Conservation (phyloP, 495 filamentous ascomycete species). For the Gamarada debralockiae region DNA sequence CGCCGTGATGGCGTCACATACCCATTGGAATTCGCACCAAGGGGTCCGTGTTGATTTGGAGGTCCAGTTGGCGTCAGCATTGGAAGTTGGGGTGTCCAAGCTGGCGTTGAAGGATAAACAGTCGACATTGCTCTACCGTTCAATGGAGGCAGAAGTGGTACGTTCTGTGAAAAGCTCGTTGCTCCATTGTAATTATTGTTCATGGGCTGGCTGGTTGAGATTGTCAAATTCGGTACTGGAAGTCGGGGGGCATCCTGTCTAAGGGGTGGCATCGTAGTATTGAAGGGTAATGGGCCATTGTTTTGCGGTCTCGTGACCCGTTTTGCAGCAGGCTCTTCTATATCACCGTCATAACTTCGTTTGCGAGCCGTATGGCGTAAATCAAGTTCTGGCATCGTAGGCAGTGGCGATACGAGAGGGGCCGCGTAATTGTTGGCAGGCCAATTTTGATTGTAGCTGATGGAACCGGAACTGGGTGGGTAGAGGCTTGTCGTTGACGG, state of each 20-base stretch:
- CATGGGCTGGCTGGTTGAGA: conserved; percentile 34
- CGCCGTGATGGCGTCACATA: conserved; percentile 32
- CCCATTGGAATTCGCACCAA: conserved; percentile 1
- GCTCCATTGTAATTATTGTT: conserved; percentile 21
- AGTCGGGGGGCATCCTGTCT: conserved; percentile 41
- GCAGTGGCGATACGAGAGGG: conserved; percentile 47
- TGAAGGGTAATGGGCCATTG: conserved; percentile 3
- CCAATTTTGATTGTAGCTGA: conserved; percentile 27
- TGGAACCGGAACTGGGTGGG: conserved; percentile 19
- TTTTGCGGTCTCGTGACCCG: conserved; percentile 38
- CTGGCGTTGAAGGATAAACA: conserved; percentile 44
- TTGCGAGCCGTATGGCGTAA: conserved; percentile 52
- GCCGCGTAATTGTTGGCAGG: conserved; percentile 9
- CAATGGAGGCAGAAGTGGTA: conserved; percentile 43
- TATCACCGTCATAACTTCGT: conserved; percentile 61
- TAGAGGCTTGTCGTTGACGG: conserved; percentile 24
- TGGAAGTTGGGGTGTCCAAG: conserved; percentile 34
- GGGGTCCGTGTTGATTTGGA: conserved; percentile 5
- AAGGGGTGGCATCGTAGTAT: conserved; percentile 16
- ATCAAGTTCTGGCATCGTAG: conserved; percentile 42
- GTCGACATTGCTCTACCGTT: conserved; percentile 54
- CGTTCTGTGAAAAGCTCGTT: conserved; percentile 16
- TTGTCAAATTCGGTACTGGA: conserved; percentile 52
- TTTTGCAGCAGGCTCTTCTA: conserved; percentile 65
- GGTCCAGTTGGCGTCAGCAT: conserved; percentile 27